These are phyloP conservation scores for Ogataea neopini DNA, from an alignment of 805 yeast species.

Conservation along the genomic window DNA sequence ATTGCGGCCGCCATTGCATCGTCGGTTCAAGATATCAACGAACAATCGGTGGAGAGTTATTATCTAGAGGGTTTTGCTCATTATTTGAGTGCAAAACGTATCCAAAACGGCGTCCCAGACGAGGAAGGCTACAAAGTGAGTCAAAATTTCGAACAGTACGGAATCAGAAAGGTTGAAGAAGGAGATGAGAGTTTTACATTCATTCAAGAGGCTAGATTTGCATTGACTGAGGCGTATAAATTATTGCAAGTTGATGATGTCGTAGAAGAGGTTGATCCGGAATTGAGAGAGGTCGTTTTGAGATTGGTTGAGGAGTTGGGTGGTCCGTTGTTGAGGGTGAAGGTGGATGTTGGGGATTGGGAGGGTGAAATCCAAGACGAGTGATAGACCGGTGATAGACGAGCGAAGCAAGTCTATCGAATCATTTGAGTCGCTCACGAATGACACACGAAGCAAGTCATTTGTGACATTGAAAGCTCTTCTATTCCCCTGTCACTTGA, in stretches of 20 bases:
- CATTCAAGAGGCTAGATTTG: constrained; percentile 42
- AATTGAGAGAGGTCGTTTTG: constrained; percentile 54
- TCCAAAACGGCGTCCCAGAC: constrained; percentile 27
- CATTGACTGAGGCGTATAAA: constrained; percentile 40
- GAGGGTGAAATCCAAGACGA: constrained; percentile 45
- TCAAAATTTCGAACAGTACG: constrained; percentile 45
- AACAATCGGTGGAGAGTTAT: constrained; percentile 75
- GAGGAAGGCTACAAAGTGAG: constrained; percentile 24
- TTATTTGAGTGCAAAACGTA: constrained; percentile 45
- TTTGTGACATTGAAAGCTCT: too few species aligned
- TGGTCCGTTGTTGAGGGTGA: constrained; percentile 48
- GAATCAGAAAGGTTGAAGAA: constrained; percentile 25
- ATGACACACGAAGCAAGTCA: too few species aligned
- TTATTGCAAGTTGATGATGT: constrained; percentile 39
- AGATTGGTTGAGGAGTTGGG: constrained; percentile 58
- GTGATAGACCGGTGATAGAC: constrained; percentile 12
- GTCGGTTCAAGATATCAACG: constrained; percentile 75
- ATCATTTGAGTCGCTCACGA: too few species aligned
- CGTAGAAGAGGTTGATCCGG: constrained; percentile 51
- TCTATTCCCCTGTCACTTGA: too few species aligned
- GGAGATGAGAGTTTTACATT: constrained; percentile 33
- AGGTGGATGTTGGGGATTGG: constrained; percentile 48
- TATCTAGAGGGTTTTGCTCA: constrained; percentile 83
- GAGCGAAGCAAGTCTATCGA: constrained; percentile 32
- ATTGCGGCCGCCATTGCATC: constrained; percentile 64